phyloP scores from a whole-genome alignment of 805 yeast genomes.

The Candida ascalaphidarum region DNA sequence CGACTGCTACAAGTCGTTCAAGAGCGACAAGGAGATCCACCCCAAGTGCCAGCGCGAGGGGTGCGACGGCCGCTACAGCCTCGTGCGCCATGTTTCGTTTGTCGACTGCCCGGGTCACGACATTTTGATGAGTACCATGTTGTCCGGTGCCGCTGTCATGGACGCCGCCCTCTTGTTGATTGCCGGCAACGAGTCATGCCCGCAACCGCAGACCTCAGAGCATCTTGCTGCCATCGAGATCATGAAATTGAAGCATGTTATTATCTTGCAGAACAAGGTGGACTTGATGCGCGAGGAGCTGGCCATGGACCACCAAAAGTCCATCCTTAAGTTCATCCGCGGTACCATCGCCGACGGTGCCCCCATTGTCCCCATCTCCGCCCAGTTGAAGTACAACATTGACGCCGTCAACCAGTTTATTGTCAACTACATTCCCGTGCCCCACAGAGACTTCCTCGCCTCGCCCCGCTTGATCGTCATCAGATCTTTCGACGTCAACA shows the following conservation, averaged over 20 bases:
- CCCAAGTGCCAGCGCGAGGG: conserved; percentile 90
- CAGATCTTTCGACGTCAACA: conserved; percentile 97
- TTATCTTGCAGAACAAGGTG: conserved; percentile 94
- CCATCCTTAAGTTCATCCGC: conserved; percentile 84
- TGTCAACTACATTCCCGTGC: conserved; percentile 92
- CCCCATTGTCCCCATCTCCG: conserved; percentile 97
- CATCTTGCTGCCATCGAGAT: conserved; percentile 99
- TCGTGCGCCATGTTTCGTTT: conserved; percentile 94
- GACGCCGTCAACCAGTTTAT: conserved; percentile 97
- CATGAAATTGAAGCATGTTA: conserved; percentile 95
- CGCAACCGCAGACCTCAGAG: conserved; percentile 99
- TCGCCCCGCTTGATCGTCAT: conserved; percentile 94
- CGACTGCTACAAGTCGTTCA: conserved; percentile 88
- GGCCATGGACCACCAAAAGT: conserved; percentile 91
- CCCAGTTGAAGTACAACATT: conserved; percentile 95
- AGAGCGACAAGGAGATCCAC: conserved; percentile 87
- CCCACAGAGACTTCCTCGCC: conserved; percentile 88
- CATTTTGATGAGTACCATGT: conserved; percentile 99
- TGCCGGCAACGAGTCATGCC: conserved; percentile 99
- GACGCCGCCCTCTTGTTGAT: conserved; percentile 94
- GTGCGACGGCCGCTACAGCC: conserved; percentile 79
- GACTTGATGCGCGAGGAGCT: conserved; percentile 97
- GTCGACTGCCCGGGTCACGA: conserved; percentile 99
- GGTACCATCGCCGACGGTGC: conserved; percentile 99
- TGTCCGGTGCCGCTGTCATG: conserved; percentile 99